phyloP scores from a whole-genome alignment of 164 flowering plant genomes.

The Houttuynia cordata region DNA sequence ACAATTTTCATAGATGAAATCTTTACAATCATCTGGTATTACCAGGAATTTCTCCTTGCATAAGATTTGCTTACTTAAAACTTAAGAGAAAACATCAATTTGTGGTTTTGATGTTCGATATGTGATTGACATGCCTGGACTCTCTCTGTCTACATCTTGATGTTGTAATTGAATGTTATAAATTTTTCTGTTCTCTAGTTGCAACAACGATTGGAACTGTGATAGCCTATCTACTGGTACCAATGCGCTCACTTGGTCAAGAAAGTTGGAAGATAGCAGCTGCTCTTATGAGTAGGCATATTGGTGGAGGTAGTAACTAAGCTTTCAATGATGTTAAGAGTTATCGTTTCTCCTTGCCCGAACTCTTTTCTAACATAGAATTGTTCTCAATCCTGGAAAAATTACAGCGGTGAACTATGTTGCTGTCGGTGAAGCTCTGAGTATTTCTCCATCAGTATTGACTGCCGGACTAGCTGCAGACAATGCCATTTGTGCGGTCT shows the following conservation, averaged over 20 bases:
- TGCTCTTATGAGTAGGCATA: slow-evolving; percentile 84
- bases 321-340: neutral
- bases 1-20: too few species aligned
- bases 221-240: slow-evolving; percentile 64
- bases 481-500: slow-evolving; percentile 78
- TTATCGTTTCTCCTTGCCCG: neutral
- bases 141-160: neutral
- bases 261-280: slow-evolving; percentile 92
- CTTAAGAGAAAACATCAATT: too few species aligned
- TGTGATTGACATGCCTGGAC: neutral
- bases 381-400: slow-evolving; percentile 1
- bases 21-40: too few species aligned
- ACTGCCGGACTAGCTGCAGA: slow-evolving; percentile 94
- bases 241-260: slow-evolving; percentile 82
- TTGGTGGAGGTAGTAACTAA: slow-evolving; percentile 70
- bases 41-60: too few species aligned
- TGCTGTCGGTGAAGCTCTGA: slow-evolving; percentile 76
- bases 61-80: too few species aligned
- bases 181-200: slow-evolving; percentile 28
- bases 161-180: neutral
- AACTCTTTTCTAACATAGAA: neutral
- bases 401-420: slow-evolving; percentile 70
- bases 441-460: slow-evolving; percentile 65
- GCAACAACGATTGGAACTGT: slow-evolving; percentile 81
- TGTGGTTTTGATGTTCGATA: too few species aligned